Evolutionary conservation across 2,329 filamentous ascomycete genomes (phyloP).

Genomic region (Apiospora rasikravindrae): DNA sequence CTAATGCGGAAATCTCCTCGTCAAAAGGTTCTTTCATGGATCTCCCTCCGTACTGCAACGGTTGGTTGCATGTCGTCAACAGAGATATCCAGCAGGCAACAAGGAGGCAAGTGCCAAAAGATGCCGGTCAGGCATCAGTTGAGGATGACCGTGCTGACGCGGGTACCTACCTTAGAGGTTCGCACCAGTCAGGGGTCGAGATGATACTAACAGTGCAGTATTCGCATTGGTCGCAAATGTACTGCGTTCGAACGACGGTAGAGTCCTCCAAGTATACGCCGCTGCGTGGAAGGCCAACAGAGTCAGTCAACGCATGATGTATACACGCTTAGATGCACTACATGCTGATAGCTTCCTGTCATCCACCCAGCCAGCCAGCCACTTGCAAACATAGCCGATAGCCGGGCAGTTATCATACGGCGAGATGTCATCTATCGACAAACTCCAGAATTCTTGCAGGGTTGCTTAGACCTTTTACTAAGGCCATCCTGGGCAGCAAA

Average conservation of each 20-base stretch:
- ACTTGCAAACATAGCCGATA: neutral
- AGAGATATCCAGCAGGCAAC: neutral
- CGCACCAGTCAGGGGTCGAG: neutral
- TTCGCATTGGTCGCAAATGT: neutral
- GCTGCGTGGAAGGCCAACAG: neutral
- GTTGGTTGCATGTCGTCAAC: neutral
- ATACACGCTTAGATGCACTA: neutral
- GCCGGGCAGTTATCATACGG: neutral
- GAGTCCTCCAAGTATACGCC: neutral
- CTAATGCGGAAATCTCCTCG: conserved; percentile 14
- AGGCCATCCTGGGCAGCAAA: neutral
- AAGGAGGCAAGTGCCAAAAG: neutral
- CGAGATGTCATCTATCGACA: neutral
- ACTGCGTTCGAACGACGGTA: neutral
- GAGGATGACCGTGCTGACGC: neutral
- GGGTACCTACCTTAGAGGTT: neutral
- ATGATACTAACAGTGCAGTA: neutral
- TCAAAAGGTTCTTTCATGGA: conserved; percentile 1
- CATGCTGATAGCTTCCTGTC: neutral
- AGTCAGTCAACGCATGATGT: neutral
- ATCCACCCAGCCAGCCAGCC: neutral
- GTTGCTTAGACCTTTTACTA: neutral
- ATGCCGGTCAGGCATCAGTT: neutral
- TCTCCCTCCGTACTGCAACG: neutral
- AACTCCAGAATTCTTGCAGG: neutral